These are phyloP conservation scores for Pseudotsuga menziesii DNA, from an alignment of 75 land plant genomes.

Conservation along the genomic window DNA sequence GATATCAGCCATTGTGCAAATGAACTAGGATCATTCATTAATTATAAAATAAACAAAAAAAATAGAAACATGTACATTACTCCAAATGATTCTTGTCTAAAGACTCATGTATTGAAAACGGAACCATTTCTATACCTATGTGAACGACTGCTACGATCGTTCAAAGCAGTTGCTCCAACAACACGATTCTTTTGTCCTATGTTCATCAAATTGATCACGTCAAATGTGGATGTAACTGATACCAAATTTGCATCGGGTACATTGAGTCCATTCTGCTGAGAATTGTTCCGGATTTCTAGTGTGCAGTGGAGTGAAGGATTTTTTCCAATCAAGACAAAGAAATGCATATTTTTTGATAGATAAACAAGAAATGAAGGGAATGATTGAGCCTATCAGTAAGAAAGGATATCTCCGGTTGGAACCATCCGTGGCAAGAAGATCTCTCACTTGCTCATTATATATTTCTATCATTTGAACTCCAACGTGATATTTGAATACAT, in stretches of 20 bases:
- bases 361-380: slow-evolving; percentile 1
- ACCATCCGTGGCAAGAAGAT: slow-evolving; percentile 49
- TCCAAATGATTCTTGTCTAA: neutral
- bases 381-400: neutral
- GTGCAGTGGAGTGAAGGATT: slow-evolving; percentile 35
- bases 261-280: slow-evolving; percentile 67
- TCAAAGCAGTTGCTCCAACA: slow-evolving; percentile 65
- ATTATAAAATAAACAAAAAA: neutral
- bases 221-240: slow-evolving; percentile 44
- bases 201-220: slow-evolving; percentile 58
- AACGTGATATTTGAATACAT: slow-evolving; percentile 38
- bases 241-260: slow-evolving; percentile 65
- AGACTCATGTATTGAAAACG: neutral
- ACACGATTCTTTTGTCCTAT: slow-evolving; percentile 65
- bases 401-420: slow-evolving; percentile 65
- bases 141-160: slow-evolving; percentile 69
- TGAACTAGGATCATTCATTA: neutral
- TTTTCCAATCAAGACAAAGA: neutral
- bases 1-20: neutral
- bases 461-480: slow-evolving; percentile 69
- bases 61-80: neutral
- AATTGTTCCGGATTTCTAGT: slow-evolving; percentile 62
- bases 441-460: slow-evolving; percentile 70
- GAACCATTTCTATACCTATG: slow-evolving; percentile 38
- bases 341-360: neutral